Conservation (phyloP, 768 basidiomycete genomes). For the Floccularia luteovirens region DNA sequence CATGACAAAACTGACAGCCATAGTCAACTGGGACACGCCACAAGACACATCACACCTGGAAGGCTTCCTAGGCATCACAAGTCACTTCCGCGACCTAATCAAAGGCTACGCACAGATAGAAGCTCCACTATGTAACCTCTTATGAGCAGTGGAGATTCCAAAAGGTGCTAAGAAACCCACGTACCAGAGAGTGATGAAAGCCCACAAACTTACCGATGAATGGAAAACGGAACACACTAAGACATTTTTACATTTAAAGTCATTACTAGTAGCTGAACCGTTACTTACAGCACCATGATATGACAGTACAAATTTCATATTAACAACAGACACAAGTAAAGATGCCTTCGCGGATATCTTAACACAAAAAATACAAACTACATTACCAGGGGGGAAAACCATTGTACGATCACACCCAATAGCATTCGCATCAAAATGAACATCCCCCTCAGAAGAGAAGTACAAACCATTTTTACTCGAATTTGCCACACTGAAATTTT, state of each 20-base stretch:
- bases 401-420: slow-evolving; percentile 16
- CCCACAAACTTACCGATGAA: slow-evolving; percentile 2
- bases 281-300: slow-evolving; percentile 13
- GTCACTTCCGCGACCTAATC: slow-evolving; percentile 23
- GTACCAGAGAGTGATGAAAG: slow-evolving; percentile 14
- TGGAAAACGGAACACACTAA: slow-evolving; percentile 9
- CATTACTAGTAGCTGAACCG: slow-evolving; percentile 16
- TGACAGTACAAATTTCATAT: slow-evolving; percentile 23
- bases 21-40: slow-evolving; percentile 23
- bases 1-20: slow-evolving; percentile 22
- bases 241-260: slow-evolving; percentile 20
- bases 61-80: slow-evolving; percentile 23
- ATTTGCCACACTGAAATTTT: slow-evolving; percentile 26
- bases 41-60: slow-evolving; percentile 13
- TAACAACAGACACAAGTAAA: slow-evolving; percentile 28
- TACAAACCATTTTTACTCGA: slow-evolving; percentile 25
- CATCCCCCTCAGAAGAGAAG: slow-evolving; percentile 17
- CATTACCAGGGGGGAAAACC: slow-evolving; percentile 12
- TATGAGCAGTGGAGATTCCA: slow-evolving; percentile 10
- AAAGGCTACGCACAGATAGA: slow-evolving; percentile 19
- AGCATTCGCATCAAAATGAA: slow-evolving; percentile 24
- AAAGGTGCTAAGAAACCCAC: slow-evolving; percentile 7
- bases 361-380: slow-evolving; percentile 13
- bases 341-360: slow-evolving; percentile 23
- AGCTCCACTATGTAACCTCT: slow-evolving; percentile 18